A percentile compares a stretch with the other conserved stretches of the same genome.
phyloP scores from a whole-genome alignment of 371 early-diverging fungal species.

The Actinomortierella ambigua region DNA sequence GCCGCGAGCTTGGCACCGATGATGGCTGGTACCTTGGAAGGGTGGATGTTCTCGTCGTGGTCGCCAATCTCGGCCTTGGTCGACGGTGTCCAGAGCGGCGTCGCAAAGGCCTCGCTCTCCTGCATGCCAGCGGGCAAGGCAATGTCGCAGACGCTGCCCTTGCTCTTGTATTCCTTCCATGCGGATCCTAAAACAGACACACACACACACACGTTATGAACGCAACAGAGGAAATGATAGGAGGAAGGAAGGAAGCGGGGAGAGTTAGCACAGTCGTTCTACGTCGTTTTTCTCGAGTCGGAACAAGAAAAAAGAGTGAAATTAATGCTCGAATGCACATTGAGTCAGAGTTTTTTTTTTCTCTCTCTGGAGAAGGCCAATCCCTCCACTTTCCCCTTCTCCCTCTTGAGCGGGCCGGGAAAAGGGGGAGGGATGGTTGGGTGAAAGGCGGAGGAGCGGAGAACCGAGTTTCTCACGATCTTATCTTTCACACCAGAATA shows the following conservation, averaged over 20 bases:
- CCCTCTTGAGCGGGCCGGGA: too few relatives aligned
- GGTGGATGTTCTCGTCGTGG: slow-evolving; percentile 98
- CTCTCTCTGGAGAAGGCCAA: too few relatives aligned
- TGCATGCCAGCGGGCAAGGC: slow-evolving; percentile 78
- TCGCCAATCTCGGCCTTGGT: slow-evolving; percentile 98
- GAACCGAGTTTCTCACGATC: too few relatives aligned
- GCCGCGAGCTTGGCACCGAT: slow-evolving; percentile 78
- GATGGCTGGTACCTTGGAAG: slow-evolving; percentile 84
- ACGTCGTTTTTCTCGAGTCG: too few relatives aligned
- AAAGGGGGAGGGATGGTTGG: too few relatives aligned
- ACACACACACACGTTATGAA: too few relatives aligned
- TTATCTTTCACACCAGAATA: too few relatives aligned
- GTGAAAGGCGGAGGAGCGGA: too few relatives aligned
- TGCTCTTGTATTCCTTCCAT: slow-evolving; percentile 92
- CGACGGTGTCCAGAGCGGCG: slow-evolving; percentile 93
- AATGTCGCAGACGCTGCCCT: slow-evolving; percentile 94
- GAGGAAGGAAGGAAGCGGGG: not conserved
- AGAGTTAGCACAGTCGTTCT: too few relatives aligned
- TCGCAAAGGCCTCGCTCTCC: slow-evolving; percentile 84
- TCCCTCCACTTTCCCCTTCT: too few relatives aligned
- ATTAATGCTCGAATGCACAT: not conserved
- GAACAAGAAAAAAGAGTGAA: not conserved
- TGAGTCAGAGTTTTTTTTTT: too few relatives aligned
- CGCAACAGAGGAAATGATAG: not conserved
- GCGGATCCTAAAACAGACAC: slow-evolving; percentile 74